Conservation (phyloP, 2,329 filamentous ascomycete genomes). For the Falciphora oryzae region DNA sequence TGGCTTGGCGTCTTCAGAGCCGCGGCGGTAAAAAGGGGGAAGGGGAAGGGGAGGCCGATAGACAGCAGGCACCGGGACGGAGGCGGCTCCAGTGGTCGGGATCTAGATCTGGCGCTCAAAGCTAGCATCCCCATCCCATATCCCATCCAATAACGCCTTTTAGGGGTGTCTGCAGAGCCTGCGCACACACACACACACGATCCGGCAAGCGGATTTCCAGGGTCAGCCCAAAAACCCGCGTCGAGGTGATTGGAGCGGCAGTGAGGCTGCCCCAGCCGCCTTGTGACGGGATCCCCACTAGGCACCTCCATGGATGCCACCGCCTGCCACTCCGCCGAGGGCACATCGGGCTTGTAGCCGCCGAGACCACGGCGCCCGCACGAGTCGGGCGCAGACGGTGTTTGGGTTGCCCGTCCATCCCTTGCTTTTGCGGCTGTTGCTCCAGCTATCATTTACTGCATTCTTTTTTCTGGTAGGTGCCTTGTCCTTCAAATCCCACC, state of each 20-base stretch:
- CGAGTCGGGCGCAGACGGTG: not conserved
- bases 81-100: too few relatives aligned
- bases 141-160: too few relatives aligned
- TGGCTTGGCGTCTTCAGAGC: not conserved
- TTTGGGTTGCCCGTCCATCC: not conserved
- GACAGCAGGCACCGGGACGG: not conserved
- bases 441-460: too few relatives aligned
- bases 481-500: not conserved
- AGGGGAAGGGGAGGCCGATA: too few relatives aligned
- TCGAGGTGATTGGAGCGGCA: constrained; percentile 9
- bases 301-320: too few relatives aligned
- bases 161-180: too few relatives aligned
- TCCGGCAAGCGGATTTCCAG: not conserved
- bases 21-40: not conserved
- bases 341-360: constrained; percentile 9
- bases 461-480: not conserved
- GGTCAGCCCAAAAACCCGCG: not conserved
- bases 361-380: not conserved
- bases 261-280: not conserved
- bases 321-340: not conserved
- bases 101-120: not conserved
- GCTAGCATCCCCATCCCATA: not conserved
- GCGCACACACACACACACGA: too few relatives aligned
- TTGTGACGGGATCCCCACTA: not conserved
- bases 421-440: too few relatives aligned